These are phyloP conservation scores for Aspergillus sergii DNA, from an alignment of 2,329 filamentous ascomycete genomes.

Conservation along the genomic window DNA sequence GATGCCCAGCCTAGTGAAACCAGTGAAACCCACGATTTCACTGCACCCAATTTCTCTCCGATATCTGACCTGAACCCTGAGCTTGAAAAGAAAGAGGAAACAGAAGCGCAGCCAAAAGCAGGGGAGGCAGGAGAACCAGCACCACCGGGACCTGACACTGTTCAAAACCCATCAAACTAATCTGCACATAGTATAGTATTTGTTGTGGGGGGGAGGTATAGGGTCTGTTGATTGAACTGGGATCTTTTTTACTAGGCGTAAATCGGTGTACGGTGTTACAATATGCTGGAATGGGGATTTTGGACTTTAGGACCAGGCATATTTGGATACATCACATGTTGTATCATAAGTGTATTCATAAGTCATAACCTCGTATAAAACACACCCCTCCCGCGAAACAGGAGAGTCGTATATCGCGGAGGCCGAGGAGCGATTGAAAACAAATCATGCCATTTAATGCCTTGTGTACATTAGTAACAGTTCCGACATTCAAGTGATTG, in stretches of 20 bases:
- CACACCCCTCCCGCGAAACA: not conserved
- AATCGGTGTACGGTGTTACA: not conserved
- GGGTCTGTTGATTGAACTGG: not conserved
- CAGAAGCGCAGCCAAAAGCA: not conserved
- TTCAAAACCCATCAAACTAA: not conserved
- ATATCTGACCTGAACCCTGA: not conserved
- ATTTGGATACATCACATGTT: not conserved
- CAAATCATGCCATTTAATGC: too few species aligned
- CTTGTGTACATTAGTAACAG: too few species aligned
- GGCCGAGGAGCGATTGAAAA: too few species aligned
- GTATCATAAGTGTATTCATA: not conserved
- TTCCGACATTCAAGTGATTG: too few species aligned
- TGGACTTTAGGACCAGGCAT: not conserved
- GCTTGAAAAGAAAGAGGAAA: not conserved
- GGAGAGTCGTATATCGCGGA: too few species aligned
- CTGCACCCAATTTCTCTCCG: not conserved
- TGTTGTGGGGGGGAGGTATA: not conserved
- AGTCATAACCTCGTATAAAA: not conserved
- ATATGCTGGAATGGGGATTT: not conserved
- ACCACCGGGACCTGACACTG: not conserved
- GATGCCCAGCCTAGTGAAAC: not conserved
- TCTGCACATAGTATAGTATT: not conserved
- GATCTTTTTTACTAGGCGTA: not conserved
- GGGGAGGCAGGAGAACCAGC: not conserved
- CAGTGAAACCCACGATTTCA: not conserved